Percentiles rank a stretch among this genome's conserved stretches.
phyloP scores from a whole-genome alignment of 176 grass and related monocot genomes.

The Cenchrus purpureus region DNA sequence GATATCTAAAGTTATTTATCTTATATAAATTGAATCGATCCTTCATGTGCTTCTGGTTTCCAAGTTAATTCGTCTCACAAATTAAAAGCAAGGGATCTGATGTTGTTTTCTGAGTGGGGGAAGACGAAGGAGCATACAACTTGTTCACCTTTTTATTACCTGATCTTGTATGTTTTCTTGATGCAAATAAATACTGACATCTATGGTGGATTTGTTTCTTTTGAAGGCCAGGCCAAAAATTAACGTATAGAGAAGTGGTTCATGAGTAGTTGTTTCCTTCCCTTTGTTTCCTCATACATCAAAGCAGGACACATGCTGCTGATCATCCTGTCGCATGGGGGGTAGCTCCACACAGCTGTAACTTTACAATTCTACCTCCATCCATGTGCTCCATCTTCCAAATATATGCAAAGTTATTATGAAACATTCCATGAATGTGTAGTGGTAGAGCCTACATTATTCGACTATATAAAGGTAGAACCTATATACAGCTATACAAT shows the following conservation, averaged over 20 bases:
- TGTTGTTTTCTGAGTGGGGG: background rate
- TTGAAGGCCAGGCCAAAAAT: constrained; percentile 9
- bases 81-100: background rate
- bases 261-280: constrained; percentile 32
- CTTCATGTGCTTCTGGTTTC: constrained; percentile 10
- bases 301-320: constrained; percentile 43
- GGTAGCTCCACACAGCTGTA: constrained; percentile 28
- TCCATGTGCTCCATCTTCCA: constrained; percentile 39
- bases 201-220: constrained; percentile 28
- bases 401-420: constrained; percentile 1
- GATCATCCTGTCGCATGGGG: constrained; percentile 44
- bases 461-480: background rate
- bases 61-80: background rate
- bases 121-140: constrained; percentile 7
- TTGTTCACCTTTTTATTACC: background rate
- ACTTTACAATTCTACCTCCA: constrained; percentile 39
- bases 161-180: background rate
- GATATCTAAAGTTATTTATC: background rate
- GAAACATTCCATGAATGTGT: constrained; percentile 37
- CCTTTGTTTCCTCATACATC: constrained; percentile 42
- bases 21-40: background rate
- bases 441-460: background rate
- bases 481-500: background rate
- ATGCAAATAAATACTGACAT: constrained; percentile 26
- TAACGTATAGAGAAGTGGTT: background rate